Evolutionary conservation across 768 basidiomycete genomes (phyloP).

Genomic region (Suillus brevipes): DNA sequence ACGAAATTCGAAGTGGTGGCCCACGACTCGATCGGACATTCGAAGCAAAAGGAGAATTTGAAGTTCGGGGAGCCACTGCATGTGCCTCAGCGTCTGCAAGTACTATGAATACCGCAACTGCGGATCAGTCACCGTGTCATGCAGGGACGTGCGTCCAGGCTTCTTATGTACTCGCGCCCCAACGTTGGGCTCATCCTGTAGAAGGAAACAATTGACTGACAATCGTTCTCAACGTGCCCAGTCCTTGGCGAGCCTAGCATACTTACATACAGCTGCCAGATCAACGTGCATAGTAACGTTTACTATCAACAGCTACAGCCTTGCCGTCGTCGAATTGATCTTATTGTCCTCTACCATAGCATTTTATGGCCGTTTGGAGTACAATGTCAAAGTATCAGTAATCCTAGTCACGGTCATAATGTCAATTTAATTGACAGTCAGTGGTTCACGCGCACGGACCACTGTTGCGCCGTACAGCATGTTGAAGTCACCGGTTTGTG

Average conservation of each 20-base stretch:
- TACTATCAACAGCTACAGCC: background rate
- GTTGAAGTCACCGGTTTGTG: background rate
- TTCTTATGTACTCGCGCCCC: too few species aligned
- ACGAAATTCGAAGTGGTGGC: background rate
- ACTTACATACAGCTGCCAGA: background rate
- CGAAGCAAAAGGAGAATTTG: background rate
- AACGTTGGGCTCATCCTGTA: background rate
- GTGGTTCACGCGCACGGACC: background rate
- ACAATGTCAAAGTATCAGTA: background rate
- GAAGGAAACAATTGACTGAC: background rate
- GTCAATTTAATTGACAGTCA: background rate
- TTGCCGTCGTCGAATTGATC: background rate
- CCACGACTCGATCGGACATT: background rate
- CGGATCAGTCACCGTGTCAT: background rate
- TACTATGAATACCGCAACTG: background rate
- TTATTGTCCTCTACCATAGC: background rate
- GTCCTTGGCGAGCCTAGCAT: too few species aligned
- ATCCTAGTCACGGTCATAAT: background rate
- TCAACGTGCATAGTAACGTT: constrained; percentile 2
- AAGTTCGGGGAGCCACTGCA: too few species aligned
- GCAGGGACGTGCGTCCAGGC: background rate
- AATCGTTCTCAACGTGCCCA: too few species aligned
- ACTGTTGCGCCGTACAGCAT: background rate
- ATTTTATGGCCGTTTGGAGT: background rate
- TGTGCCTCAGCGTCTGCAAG: background rate